Evolutionary conservation across 768 basidiomycete genomes (phyloP).

Genomic region (Serpula lacrymans): DNA sequence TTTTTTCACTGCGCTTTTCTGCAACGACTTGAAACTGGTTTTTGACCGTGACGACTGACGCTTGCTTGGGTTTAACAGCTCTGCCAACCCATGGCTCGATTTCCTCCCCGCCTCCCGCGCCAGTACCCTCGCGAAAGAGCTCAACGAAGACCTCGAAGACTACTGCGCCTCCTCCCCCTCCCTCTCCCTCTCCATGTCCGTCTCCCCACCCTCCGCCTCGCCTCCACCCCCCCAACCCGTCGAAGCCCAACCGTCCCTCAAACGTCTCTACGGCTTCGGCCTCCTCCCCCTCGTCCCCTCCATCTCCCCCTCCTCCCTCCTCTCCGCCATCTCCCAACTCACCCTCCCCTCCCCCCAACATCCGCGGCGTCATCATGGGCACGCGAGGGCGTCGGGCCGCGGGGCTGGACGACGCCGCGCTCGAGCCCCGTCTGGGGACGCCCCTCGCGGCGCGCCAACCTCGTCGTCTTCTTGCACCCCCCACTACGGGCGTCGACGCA

Average conservation of each 20-base stretch:
- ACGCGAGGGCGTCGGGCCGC: constrained; percentile 72
- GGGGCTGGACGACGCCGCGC: constrained; percentile 74
- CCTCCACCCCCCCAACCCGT: too few species aligned
- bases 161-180: constrained; percentile 70
- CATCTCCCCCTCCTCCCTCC: constrained; percentile 49
- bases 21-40: constrained; percentile 3
- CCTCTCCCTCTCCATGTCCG: too few species aligned
- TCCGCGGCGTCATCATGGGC: constrained; percentile 80
- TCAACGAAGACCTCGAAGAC: constrained; percentile 75
- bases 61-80: constrained; percentile 36
- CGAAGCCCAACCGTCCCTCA: constrained; percentile 34
- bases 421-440: constrained; percentile 84
- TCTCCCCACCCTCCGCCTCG: too few species aligned
- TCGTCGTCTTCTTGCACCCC: constrained; percentile 85
- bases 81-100: constrained; percentile 92
- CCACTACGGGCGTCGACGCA: constrained; percentile 78
- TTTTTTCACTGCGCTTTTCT: constrained; percentile 2
- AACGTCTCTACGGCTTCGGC: constrained; percentile 80
- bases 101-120: constrained; percentile 73
- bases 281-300: constrained; percentile 78
- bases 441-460: constrained; percentile 63
- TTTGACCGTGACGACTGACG: constrained; percentile 11
- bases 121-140: constrained; percentile 56
- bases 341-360: constrained; percentile 58
- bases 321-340: constrained; percentile 68